Conservation (phyloP, 2,329 filamentous ascomycete species). For the Fusarium ambrosium region DNA sequence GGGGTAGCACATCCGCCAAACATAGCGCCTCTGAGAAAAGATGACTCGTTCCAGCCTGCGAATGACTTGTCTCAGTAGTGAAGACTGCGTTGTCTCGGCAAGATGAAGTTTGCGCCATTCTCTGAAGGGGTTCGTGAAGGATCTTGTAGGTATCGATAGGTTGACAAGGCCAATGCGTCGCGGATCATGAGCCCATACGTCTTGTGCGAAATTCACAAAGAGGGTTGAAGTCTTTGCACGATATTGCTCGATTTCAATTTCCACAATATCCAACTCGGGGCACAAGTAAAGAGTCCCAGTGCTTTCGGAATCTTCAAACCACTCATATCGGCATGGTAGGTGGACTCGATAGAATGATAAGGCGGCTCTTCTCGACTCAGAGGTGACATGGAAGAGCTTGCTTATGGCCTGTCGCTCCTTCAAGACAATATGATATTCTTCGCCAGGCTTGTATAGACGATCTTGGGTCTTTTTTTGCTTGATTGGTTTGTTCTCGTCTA, state of each 20-base stretch:
- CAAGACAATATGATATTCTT: not conserved
- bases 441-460: accelerated
- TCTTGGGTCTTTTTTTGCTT: not conserved
- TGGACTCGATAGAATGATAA: not conserved
- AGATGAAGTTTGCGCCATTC: not conserved
- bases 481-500: not conserved
- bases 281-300: not conserved
- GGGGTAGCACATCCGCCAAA: not conserved
- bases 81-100: not conserved
- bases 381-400: not conserved
- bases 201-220: not conserved
- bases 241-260: not conserved
- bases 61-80: not conserved
- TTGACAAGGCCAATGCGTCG: not conserved
- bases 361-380: not conserved
- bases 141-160: not conserved
- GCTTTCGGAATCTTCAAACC: not conserved
- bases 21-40: not conserved
- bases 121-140: not conserved
- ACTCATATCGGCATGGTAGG: not conserved
- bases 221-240: not conserved
- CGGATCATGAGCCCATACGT: not conserved
- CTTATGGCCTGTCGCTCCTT: not conserved
- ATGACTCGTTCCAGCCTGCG: not conserved
- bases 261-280: not conserved